A percentile compares a stretch with the other conserved stretches of the same genome.
phyloP scores from a whole-genome alignment of 371 early-diverging fungal species.

The Catenaria anguillulae region DNA sequence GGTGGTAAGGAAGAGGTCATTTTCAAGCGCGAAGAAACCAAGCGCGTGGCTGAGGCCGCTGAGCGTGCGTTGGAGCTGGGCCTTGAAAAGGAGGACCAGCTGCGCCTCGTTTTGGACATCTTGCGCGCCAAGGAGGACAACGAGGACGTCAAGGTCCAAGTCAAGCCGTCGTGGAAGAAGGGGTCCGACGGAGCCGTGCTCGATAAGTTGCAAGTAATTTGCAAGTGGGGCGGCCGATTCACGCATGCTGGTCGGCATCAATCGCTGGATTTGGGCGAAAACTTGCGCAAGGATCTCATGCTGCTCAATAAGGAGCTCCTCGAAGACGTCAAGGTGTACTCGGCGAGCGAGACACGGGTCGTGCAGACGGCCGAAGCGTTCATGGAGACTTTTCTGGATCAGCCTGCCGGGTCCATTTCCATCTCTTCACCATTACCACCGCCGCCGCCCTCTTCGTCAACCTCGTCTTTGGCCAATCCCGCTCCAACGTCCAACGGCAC shows the following conservation, averaged over 20 bases:
- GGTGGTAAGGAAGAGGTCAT: conserved; percentile 62
- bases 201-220: conserved; percentile 51
- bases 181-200: conserved; percentile 35
- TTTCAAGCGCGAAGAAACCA: conserved; percentile 57
- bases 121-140: conserved; percentile 60
- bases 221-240: conserved; percentile 27
- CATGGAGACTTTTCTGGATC: conserved; percentile 50
- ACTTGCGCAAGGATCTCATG: conserved; percentile 74
- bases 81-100: conserved; percentile 35
- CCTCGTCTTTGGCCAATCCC: not conserved
- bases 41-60: conserved; percentile 46
- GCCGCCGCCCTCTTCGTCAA: not conserved
- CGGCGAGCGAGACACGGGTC: conserved; percentile 79
- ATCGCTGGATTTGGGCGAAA: conserved; percentile 79
- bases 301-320: conserved; percentile 72
- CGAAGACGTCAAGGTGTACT: conserved; percentile 71
- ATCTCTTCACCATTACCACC: too few relatives aligned
- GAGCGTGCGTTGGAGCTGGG: conserved; percentile 31
- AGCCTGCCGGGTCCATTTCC: not conserved
- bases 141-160: conserved; percentile 87
- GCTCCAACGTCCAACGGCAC: not conserved
- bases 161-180: conserved; percentile 61
- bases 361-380: conserved; percentile 76
- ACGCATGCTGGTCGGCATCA: conserved; percentile 91
- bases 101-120: conserved; percentile 51